Percentiles rank a stretch among this genome's conserved stretches.
Conservation (phyloP, 2,329 filamentous ascomycete species). For the Penicillium nordicum region DNA sequence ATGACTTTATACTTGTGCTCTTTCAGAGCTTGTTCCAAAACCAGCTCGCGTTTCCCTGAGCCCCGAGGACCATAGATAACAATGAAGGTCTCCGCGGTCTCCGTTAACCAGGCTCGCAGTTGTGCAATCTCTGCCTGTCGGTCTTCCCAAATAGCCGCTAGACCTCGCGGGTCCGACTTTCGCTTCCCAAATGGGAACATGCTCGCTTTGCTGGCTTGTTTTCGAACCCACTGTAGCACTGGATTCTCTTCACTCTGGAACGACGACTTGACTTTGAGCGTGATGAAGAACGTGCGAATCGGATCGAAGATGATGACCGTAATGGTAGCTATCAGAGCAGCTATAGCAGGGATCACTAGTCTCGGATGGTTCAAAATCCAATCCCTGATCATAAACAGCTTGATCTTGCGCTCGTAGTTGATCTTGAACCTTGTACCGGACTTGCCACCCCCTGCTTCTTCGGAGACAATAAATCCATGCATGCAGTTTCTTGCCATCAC, state of each 20-base stretch:
- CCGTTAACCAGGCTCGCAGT: slow-evolving; percentile 79
- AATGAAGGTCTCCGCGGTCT: slow-evolving; percentile 87
- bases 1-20: slow-evolving; percentile 73
- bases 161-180: slow-evolving; percentile 62
- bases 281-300: slow-evolving; percentile 89
- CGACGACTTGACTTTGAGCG: slow-evolving; percentile 75
- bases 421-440: slow-evolving; percentile 73
- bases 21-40: slow-evolving; percentile 78
- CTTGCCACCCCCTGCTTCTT: slow-evolving; percentile 69
- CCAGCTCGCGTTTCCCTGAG: slow-evolving; percentile 83
- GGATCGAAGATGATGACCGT: slow-evolving; percentile 92
- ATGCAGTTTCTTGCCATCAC: slow-evolving; percentile 90
- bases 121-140: slow-evolving; percentile 77
- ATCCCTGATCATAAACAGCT: slow-evolving; percentile 75
- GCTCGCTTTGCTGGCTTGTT: slow-evolving; percentile 52
- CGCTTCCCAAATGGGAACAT: slow-evolving; percentile 42
- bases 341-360: slow-evolving; percentile 78
- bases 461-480: slow-evolving; percentile 73
- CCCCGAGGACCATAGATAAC: slow-evolving; percentile 89
- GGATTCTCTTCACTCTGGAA: slow-evolving; percentile 70
- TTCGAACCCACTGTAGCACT: slow-evolving; percentile 76
- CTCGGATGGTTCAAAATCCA: slow-evolving; percentile 84
- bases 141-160: slow-evolving; percentile 84
- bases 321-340: slow-evolving; percentile 74
- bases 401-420: slow-evolving; percentile 76